Evolutionary conservation across 768 basidiomycete genomes (phyloP), one percentile per base, ranked within the genome.

Genomic region (Cantharellus anzutake): DNA sequence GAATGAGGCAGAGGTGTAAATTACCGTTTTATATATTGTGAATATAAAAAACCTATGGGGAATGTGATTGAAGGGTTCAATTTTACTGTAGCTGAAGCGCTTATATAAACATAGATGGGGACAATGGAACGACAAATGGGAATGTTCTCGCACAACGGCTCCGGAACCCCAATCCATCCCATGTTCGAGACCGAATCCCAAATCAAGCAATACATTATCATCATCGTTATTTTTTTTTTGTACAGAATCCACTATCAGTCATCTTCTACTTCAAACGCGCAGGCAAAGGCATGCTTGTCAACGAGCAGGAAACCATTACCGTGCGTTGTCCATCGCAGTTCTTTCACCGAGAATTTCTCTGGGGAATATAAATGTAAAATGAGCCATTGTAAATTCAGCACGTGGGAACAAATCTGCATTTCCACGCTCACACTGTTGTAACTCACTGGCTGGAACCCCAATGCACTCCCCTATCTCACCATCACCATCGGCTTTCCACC

Each of bases 401-500:
- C 35, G 38, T 7, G 56, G 40, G 41, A 42, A 57, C 42, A 34
- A n/a, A 7, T 1, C 11, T 7, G 37, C 58, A n/a, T 29, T 37
- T 2, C 35, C 16, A 29, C 20, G 20, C 20, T 29, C 20, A 29
- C 20, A 29, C 20, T 29, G 20, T 29, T 38, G 29, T 11, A 11
- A 78, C 87, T 71, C 67, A 86, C 86, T 80, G n/a, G 84, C 78
- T 41, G 92, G 92, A 3, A 96, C 80, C 4, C 87, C 87, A 41
- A 93, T 79, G 65, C 89, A 93, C 69, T 94, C 92, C 2, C 89
- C 88, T 71, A 90, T 83, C 66, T 90, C 89, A 62, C 73, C 71
- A 66, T 37, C 35, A 11, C 35, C 61, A 51, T 80, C 80, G 38
- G 74, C 76, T 14, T 80, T 70, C 84, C 84, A 87, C 52, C 52